Evolutionary conservation across 148 eudicot species (phyloP), one percentile per base, ranked within the genome.

Genomic region (Polygonum aviculare): DNA sequence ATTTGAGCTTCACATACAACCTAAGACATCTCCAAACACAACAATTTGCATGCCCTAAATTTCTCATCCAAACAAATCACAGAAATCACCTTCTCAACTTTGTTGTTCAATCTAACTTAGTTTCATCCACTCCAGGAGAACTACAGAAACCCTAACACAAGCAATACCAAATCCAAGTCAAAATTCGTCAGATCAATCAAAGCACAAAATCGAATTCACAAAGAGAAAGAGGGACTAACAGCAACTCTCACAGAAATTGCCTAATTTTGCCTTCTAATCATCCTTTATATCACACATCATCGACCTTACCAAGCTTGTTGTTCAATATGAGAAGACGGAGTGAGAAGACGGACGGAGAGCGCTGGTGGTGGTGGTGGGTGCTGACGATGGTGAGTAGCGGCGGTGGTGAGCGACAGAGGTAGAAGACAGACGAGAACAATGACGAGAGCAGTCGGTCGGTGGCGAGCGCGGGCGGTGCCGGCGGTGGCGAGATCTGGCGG

Each of bases 201-300:
- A 26, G 72, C 72, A 73, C 9, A 19, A 49, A 73, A 33, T 19
- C 3, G n/a, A 16, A 21, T 15, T 5, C 15, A 5, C 44, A 49
- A 18, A 19, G 36, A 73, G 55, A 48, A 10, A 12, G 62, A 59
- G 44, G 38, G 10, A 75, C 85, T 31, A 54, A 94, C 97, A 75
- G 83, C 74, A 94, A 76, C 70, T 95, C 89, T 26, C 35, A 60
- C 1, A 60, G 67, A 60, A 60, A 26, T 60, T 26, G 36, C 67
- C 36, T 60, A 60, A 60, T 60, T 26, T 10, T 57, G 15, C 36
- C 67, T 26, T 60, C 15, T 60, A 16, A 60, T 60, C 67, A 60
- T 60, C 67, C 63, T 57, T 5, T 33, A 57, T 3, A 57, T 1
- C 5, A 26, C 67, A 60, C 67, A 60, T 36, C 38, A 60, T 26